Conservation (phyloP, 2,329 filamentous ascomycete species). For the Diplodia sapinea region DNA sequence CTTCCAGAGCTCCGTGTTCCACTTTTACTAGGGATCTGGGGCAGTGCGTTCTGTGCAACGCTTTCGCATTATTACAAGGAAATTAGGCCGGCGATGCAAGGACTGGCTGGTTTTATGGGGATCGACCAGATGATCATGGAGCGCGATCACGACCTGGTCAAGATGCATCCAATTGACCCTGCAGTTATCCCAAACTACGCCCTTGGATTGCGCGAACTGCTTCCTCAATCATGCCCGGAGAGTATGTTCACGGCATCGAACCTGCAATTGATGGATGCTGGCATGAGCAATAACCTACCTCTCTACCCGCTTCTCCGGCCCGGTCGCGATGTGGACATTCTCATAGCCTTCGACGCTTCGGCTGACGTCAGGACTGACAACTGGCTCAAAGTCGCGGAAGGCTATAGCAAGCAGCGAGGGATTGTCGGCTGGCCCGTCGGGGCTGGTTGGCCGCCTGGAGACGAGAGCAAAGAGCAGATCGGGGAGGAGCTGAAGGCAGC, state of each 20-base stretch:
- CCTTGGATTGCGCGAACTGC: conserved; percentile 75
- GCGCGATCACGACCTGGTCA: conserved; percentile 81
- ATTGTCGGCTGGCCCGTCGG: conserved; percentile 95
- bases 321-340: conserved; percentile 84
- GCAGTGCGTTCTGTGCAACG: conserved; percentile 94
- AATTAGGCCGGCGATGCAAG: conserved; percentile 79
- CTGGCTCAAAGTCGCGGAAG: conserved; percentile 93
- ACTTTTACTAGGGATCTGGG: conserved; percentile 91
- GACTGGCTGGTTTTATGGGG: conserved; percentile 73
- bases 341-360: conserved; percentile 92
- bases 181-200: conserved; percentile 89
- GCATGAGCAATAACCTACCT: conserved; percentile 97
- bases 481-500: conserved; percentile 71
- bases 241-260: conserved; percentile 74
- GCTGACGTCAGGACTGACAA: conserved; percentile 94
- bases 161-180: conserved; percentile 93
- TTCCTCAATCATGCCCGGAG: conserved; percentile 78
- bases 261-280: conserved; percentile 80
- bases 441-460: conserved; percentile 82
- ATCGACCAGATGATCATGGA: conserved; percentile 84
- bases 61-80: conserved; percentile 96
- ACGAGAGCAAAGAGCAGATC: conserved; percentile 64
- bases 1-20: conserved; percentile 85
- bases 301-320: conserved; percentile 92
- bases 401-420: conserved; percentile 86